phyloP scores from a whole-genome alignment of 208 protist species.

The Acanthamoeba polyphaga region DNA sequence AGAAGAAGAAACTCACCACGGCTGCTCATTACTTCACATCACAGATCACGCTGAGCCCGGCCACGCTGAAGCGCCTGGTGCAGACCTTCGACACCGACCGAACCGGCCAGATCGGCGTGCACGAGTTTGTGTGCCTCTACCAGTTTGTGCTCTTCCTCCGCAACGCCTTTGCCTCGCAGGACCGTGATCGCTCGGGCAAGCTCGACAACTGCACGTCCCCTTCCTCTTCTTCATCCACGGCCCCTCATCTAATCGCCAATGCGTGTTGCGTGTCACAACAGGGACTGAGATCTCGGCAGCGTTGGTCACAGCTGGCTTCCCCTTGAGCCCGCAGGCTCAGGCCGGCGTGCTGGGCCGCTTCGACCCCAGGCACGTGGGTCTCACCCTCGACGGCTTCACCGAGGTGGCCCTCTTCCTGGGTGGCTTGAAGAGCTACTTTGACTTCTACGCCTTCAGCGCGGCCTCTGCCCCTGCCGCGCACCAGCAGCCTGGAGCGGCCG shows the following conservation, averaged over 20 bases:
- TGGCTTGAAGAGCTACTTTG: neutral
- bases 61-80: slow-evolving; percentile 14
- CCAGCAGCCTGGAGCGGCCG: neutral
- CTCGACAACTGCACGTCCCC: neutral
- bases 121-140: slow-evolving; percentile 45
- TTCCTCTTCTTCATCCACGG: neutral
- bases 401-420: slow-evolving; percentile 8
- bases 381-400: slow-evolving; percentile 25
- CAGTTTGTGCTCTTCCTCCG: neutral
- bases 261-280: neutral
- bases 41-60: neutral
- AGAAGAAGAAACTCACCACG: neutral
- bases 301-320: neutral
- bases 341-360: neutral
- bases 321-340: neutral
- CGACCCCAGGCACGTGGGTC: neutral
- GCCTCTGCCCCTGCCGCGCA: neutral
- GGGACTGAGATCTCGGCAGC: neutral
- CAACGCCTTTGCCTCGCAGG: neutral
- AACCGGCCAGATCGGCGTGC: neutral
- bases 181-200: slow-evolving; percentile 29
- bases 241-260: too few species aligned
- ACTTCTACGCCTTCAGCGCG: neutral
- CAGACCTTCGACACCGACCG: slow-evolving; percentile 20
- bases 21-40: too few species aligned